Base-by-base conservation (phyloP, 1,284 basidiomycete species). In the Vanrija sp. region DNA sequence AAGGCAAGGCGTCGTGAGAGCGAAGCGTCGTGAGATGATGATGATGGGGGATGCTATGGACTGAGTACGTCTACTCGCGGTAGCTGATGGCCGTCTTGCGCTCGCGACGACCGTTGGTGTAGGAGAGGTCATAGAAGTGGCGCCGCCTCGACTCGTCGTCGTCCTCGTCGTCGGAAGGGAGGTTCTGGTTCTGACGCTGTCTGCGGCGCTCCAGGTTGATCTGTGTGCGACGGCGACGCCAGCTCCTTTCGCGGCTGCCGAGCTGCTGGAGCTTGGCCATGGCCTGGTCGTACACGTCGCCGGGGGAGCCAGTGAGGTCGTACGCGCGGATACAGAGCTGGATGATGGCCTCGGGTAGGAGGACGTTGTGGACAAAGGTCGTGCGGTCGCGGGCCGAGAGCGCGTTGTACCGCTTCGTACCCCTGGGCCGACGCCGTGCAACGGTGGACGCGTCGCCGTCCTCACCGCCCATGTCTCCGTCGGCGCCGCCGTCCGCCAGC, bases 281-380 rank as follows among this genome's bases (percentile, higher is more conserved):
- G 18, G 19, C 39, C 39, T 5, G 3, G 18, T 6, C 19, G 9
- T 41, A 19, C 39, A 3, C 6, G 3, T 41, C 18, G 22, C 3
- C 39, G 4, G 20, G 20, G 20, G 20, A 20, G 22, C 24, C 23
- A 4, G 24, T 8, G 16, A 44, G 7, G 23, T 24, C 42, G 42
- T 44, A 23, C 42, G 24, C 9, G 16, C 24, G 20, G 22, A 44
- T 44, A 15, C 42, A 44, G 5, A 41, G 41, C 7, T 43, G 47
- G 23, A 68, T 60, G 36, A 68, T 55, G 2, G 61, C 50, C 59
- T 71, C 68, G 7, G 64, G 66, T 0, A 64, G 27, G 4, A 71
- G 60, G 6, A 68, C 60, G 23, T 58, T 24, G 8, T 54, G 12
- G 22, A 66, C 42, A 47, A 55, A 68, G 8, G 50, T 12, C 14